Conservation (phyloP, 2,329 filamentous ascomycete species). For the Fusarium chuoi region DNA sequence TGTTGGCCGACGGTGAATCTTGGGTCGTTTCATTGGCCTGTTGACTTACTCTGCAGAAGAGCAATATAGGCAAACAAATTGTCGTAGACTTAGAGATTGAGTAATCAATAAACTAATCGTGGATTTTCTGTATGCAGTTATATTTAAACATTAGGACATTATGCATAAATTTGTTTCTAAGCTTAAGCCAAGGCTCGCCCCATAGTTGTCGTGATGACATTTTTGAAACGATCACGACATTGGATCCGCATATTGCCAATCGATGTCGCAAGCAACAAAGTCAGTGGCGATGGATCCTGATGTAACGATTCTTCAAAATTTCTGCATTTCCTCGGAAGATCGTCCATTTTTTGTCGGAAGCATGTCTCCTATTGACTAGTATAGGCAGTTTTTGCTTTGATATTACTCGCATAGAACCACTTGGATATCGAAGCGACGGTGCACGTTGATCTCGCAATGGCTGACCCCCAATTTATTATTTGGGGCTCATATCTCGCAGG, state of each 20-base stretch:
- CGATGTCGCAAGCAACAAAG: not conserved
- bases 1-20: not conserved
- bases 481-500: not conserved
- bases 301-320: not conserved
- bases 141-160: not conserved
- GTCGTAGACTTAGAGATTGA: not conserved
- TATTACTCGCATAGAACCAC: not conserved
- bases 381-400: not conserved
- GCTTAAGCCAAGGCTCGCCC: not conserved
- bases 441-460: not conserved
- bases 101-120: fast-evolving
- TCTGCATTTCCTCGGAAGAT: not conserved
- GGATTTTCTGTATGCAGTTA: fast-evolving
- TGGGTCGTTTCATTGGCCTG: not conserved
- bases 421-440: not conserved
- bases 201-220: not conserved
- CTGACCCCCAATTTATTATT: not conserved
- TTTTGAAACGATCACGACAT: not conserved
- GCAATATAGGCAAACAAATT: no score
- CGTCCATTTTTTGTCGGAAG: not conserved
- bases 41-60: no score
- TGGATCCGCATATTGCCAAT: not conserved
- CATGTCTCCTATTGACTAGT: not conserved
- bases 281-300: not conserved
- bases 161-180: not conserved